Percentiles rank a stretch among this genome's conserved stretches.
Conservation (phyloP, 2,329 filamentous ascomycete species). For the Exophiala dermatitidis region DNA sequence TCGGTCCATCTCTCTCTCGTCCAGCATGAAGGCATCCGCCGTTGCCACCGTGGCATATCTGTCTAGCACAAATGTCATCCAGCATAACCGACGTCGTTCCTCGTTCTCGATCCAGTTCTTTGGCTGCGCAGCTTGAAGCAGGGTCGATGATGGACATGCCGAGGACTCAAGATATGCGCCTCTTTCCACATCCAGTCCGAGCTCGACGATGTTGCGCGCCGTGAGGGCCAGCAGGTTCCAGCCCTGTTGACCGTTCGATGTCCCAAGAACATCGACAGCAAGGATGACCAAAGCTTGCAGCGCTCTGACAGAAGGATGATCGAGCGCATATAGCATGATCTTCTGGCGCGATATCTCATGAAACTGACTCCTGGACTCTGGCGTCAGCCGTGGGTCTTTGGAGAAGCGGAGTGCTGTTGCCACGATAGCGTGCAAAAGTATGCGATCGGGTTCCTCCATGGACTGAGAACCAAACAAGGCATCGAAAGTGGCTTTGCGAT, state of each 20-base stretch:
- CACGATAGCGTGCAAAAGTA: slow-evolving; percentile 80
- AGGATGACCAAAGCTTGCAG: slow-evolving; percentile 82
- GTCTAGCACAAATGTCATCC: slow-evolving; percentile 90
- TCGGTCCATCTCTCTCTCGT: slow-evolving; percentile 83
- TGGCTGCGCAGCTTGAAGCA: slow-evolving; percentile 70
- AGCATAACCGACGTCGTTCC: slow-evolving; percentile 74
- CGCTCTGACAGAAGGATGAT: slow-evolving; percentile 81
- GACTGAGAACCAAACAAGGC: slow-evolving; percentile 59
- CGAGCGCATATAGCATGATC: slow-evolving; percentile 77
- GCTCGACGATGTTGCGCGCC: slow-evolving; percentile 76
- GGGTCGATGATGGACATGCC: slow-evolving; percentile 73
- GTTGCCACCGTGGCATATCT: slow-evolving; percentile 85
- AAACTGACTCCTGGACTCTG: slow-evolving; percentile 65
- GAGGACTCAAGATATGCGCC: slow-evolving; percentile 73
- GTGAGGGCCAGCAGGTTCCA: slow-evolving; percentile 90
- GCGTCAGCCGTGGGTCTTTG: slow-evolving; percentile 64
- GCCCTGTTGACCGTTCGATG: slow-evolving; percentile 79
- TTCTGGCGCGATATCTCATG: slow-evolving; percentile 76
- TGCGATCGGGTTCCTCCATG: slow-evolving; percentile 61
- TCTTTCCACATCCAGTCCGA: slow-evolving; percentile 75
- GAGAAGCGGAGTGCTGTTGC: slow-evolving; percentile 82
- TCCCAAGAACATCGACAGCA: slow-evolving; percentile 75
- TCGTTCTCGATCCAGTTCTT: slow-evolving; percentile 86
- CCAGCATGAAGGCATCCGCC: slow-evolving; percentile 81
- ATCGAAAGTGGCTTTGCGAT: slow-evolving; percentile 73